These are phyloP conservation scores for Mycena sp. DNA, from an alignment of 1,284 basidiomycete species.

Conservation along the genomic window DNA sequence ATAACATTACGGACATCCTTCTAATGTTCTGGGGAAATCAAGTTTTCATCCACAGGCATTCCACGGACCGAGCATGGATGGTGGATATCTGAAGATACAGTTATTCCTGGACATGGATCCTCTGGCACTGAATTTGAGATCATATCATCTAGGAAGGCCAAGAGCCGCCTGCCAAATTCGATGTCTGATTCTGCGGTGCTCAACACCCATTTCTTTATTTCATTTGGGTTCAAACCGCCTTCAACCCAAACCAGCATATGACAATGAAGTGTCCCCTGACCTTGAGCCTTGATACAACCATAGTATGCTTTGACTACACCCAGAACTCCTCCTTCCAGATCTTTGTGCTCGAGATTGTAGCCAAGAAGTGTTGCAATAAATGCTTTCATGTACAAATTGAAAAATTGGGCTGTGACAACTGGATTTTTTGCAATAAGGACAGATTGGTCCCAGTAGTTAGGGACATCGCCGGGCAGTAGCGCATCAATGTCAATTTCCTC, in stretches of 20 bases:
- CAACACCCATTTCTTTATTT: slow-evolving; percentile 37
- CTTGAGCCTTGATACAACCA: too few relatives aligned
- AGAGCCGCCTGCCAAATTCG: slow-evolving; percentile 28
- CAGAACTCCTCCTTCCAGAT: too few relatives aligned
- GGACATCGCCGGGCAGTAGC: too few relatives aligned
- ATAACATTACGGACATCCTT: slow-evolving; percentile 5
- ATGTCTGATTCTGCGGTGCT: slow-evolving; percentile 25
- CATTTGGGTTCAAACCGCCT: slow-evolving; percentile 44
- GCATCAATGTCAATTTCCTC: slow-evolving; percentile 41
- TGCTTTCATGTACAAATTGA: too few relatives aligned
- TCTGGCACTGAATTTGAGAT: neutral
- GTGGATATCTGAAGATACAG: neutral
- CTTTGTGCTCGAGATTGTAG: too few relatives aligned
- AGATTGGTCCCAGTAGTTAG: too few relatives aligned
- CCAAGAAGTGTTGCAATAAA: too few relatives aligned
- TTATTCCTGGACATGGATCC: neutral
- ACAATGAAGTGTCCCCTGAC: too few relatives aligned
- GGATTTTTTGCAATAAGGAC: too few relatives aligned
- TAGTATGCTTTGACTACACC: too few relatives aligned
- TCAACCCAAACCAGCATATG: slow-evolving; percentile 56
- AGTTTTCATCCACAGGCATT: neutral
- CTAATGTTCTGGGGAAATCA: neutral
- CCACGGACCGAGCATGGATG: neutral
- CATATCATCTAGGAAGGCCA: too few relatives aligned
- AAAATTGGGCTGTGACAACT: too few relatives aligned